Evolutionary conservation across 2,329 filamentous ascomycete genomes (phyloP), one percentile per base, ranked within the genome.

Genomic region (Emericellopsis atlantica): DNA sequence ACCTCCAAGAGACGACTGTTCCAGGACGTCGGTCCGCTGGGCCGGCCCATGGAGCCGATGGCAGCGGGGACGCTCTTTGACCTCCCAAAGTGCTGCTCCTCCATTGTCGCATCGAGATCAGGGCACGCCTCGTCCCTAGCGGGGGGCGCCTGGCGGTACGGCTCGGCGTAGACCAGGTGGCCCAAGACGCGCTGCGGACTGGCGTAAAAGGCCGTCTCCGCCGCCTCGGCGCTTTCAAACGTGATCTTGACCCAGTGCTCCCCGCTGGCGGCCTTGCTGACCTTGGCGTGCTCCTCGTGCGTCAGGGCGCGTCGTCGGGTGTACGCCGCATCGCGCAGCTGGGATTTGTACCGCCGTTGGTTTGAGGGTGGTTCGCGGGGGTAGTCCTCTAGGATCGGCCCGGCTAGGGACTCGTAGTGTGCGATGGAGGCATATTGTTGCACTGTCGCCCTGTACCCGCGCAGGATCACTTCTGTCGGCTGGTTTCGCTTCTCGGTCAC

Each of bases 191-290:
- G 72, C 59, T 87, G 80, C 0, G 84, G 84, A 40, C 81, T 86
- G 41, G 75, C 73, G 54, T 74, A 81, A 34, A 80, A 63, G 18
- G 84, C 84, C 10, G 76, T 68, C 44, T 84, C 80, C 16, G 81
- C 84, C 2, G 82, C 79, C 49, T 82, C 74, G 38, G 72, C 69
- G 34, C 79, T 84, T 60, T 87, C 84, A 52, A 87, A 89, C 1
- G 84, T 89, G 42, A 89, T 69, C 58, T 88, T 88, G 51, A 95
- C 87, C 90, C 90, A 96, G 66, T 95, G 85, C 50, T 84, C 75
- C 35, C 90, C 90, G 39, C 87, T 84, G 36, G 81, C 82, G 46
- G 86, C 88, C 45, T 73, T 76, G 60, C 89, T 87, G 54, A 90
- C 85, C 57, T 89, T 83, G 40, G 73, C 69, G 42, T 88, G 77